Conservation (phyloP, 2,329 filamentous ascomycete genomes). For the Xylaria arbuscula region DNA sequence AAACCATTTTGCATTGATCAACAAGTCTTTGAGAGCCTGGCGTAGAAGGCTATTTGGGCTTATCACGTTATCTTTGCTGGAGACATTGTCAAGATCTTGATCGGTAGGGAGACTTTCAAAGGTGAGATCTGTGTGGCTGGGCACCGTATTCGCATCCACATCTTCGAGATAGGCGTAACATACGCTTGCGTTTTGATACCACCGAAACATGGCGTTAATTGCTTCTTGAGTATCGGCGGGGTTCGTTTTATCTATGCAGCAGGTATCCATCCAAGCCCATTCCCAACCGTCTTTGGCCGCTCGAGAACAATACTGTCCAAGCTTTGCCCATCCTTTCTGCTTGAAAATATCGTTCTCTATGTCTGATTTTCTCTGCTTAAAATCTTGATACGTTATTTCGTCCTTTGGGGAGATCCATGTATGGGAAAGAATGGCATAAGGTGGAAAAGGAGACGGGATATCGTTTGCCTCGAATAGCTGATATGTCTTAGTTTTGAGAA, state of each 20-base stretch:
- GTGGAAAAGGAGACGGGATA: conserved; percentile 12
- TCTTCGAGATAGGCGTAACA: conserved; percentile 35
- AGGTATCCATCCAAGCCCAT: conserved; percentile 36
- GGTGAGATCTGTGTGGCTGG: neutral
- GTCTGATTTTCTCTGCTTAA: conserved; percentile 32
- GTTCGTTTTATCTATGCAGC: conserved; percentile 36
- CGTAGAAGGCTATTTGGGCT: neutral
- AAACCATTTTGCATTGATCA: conserved; percentile 29
- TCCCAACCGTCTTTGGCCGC: conserved; percentile 32
- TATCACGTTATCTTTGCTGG: conserved; percentile 12
- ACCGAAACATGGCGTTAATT: conserved; percentile 37
- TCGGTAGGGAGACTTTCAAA: neutral
- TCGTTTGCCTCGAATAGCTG: conserved; percentile 5
- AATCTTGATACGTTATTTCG: conserved; percentile 35
- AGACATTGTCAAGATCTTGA: conserved; percentile 16
- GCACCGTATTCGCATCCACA: conserved; percentile 12
- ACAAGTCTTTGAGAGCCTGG: conserved; percentile 8
- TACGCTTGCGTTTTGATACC: conserved; percentile 28
- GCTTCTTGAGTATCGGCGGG: conserved; percentile 19
- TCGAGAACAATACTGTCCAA: conserved; percentile 31
- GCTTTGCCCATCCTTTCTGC: conserved; percentile 35
- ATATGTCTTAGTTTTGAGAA: conserved; percentile 12
- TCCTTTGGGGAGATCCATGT: conserved; percentile 34
- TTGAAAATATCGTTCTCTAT: conserved; percentile 32
- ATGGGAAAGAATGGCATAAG: conserved; percentile 38